phyloP scores from a whole-genome alignment of 768 basidiomycete genomes.

The Sporobolomyces pararoseus region DNA sequence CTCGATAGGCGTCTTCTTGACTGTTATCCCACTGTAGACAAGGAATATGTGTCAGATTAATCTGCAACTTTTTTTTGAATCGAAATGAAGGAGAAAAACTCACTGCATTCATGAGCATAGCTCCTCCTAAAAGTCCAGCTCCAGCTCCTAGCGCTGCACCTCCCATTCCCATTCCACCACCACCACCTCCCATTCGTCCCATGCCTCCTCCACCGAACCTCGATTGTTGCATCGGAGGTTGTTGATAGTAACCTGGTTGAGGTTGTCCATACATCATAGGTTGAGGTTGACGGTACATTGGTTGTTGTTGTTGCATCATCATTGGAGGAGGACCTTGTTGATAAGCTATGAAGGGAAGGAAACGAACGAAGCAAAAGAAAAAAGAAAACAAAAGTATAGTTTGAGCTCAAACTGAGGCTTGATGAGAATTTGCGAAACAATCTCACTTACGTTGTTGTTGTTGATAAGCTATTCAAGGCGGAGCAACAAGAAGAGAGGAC shows the following conservation, averaged over 20 bases:
- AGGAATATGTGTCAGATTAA: not conserved
- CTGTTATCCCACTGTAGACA: not conserved
- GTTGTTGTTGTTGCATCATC: constrained; percentile 1
- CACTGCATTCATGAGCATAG: constrained; percentile 13
- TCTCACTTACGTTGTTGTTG: no score
- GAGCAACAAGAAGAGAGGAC: no score
- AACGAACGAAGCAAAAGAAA: no score
- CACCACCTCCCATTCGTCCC: constrained; percentile 10
- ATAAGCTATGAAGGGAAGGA: not conserved
- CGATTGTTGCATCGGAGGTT: not conserved
- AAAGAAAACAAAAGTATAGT: no score
- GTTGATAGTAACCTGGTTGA: not conserved
- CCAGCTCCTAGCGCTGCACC: constrained; percentile 18
- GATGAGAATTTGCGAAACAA: no score
- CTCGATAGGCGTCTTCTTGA: constrained; percentile 22
- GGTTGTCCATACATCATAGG: not conserved
- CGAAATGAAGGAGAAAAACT: no score
- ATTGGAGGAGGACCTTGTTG: not conserved
- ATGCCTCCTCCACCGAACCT: constrained; percentile 2
- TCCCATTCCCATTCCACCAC: constrained; percentile 11
- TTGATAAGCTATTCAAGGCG: no score
- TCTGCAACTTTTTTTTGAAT: not conserved
- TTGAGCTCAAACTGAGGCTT: no score
- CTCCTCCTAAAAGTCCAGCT: constrained; percentile 25
- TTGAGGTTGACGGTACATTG: not conserved